phyloP scores from a whole-genome alignment of 306 rosid genomes.

The Cucurbita ficifolia region DNA sequence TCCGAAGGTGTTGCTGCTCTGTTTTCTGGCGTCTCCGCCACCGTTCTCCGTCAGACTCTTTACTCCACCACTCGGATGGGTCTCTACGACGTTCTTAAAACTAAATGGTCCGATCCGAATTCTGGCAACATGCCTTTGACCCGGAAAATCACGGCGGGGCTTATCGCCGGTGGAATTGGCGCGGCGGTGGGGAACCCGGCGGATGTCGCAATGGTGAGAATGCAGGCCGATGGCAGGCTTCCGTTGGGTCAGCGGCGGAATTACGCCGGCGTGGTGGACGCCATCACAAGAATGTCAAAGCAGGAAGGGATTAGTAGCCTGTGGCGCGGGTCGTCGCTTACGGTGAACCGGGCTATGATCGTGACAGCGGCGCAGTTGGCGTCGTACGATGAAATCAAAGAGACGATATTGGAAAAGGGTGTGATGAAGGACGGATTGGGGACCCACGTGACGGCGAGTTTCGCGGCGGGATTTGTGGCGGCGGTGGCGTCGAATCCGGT shows the following conservation, averaged over 20 bases:
- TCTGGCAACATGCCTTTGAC: slow-evolving; percentile 25
- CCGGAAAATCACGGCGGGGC: slow-evolving; percentile 40
- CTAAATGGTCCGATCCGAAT: slow-evolving; percentile 45
- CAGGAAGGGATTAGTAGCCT: slow-evolving; percentile 55
- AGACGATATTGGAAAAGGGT: slow-evolving; percentile 35
- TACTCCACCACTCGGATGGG: slow-evolving; percentile 10
- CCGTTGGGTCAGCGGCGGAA: slow-evolving; percentile 48
- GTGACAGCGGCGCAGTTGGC: slow-evolving; percentile 88
- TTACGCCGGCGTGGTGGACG: slow-evolving; percentile 58
- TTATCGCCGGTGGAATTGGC: slow-evolving; percentile 60
- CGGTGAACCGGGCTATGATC: slow-evolving; percentile 91
- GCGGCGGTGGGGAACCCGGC: slow-evolving; percentile 84
- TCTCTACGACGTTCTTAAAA: slow-evolving; percentile 17
- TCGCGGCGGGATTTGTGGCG: slow-evolving; percentile 82
- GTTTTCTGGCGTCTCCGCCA: slow-evolving; percentile 4
- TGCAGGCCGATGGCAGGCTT: slow-evolving; percentile 88
- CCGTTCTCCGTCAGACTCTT: slow-evolving; percentile 5
- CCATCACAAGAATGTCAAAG: slow-evolving; percentile 42
- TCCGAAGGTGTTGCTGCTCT: neutral
- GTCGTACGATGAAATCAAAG: slow-evolving; percentile 67
- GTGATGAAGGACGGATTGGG: slow-evolving; percentile 57
- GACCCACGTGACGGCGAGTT: slow-evolving; percentile 73
- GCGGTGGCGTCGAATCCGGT: slow-evolving; percentile 80
- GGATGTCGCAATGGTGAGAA: slow-evolving; percentile 80
- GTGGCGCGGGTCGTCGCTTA: slow-evolving; percentile 83